Percentiles rank a stretch among this genome's conserved stretches.
phyloP scores from a whole-genome alignment of 108 stramenopile species.

The Stephanodiscus triporus region DNA sequence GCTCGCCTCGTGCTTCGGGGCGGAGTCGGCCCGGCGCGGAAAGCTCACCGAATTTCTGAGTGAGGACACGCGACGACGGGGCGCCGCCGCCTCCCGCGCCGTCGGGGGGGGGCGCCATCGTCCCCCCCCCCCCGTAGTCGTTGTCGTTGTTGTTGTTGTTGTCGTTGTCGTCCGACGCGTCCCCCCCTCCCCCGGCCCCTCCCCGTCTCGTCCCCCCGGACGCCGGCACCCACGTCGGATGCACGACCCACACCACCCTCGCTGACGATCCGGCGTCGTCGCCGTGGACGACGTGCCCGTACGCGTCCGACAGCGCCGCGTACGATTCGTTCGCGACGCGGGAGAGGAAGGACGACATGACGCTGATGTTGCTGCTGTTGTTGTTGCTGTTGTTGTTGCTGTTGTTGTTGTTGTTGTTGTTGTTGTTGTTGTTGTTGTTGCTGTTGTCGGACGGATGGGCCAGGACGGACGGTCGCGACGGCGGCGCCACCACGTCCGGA shows the following conservation, averaged over 20 bases:
- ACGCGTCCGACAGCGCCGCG: conserved; percentile 66
- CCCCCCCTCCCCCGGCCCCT: no score
- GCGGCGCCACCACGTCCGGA: no score
- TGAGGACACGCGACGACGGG: conserved; percentile 18
- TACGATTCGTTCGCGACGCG: conserved; percentile 45
- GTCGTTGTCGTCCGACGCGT: not conserved
- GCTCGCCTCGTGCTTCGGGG: no score
- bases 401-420: no score
- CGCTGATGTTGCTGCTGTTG: no score
- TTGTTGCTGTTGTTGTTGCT: no score
- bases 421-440: no score
- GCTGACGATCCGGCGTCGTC: conserved; percentile 84
- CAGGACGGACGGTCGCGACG: no score
- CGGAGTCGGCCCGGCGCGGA: not conserved
- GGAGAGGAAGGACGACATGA: conserved; percentile 49
- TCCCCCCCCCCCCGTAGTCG: no score
- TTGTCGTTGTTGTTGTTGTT: no score
- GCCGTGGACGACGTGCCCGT: conserved; percentile 70
- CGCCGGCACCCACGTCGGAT: conserved; percentile 44
- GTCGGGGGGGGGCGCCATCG: not conserved
- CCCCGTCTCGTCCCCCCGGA: no score
- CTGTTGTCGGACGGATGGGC: no score
- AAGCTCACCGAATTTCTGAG: conserved; percentile 48
- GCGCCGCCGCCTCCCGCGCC: not conserved
- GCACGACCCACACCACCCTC: conserved; percentile 61